Conservation (phyloP, 305 asterid genomes). For the Petunia hybrid region DNA sequence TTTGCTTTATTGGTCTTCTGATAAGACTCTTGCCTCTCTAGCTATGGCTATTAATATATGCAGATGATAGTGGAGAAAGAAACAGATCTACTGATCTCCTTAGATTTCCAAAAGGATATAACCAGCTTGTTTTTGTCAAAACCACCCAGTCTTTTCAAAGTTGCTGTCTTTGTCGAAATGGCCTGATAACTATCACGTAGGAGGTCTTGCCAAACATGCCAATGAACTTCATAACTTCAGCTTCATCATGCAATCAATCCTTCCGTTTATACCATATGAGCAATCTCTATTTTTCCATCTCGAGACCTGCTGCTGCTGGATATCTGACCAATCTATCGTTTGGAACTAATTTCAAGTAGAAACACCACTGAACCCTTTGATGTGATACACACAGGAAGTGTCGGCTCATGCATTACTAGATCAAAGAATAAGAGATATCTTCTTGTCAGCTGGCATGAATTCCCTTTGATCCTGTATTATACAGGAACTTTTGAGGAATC, state of each 20-base stretch:
- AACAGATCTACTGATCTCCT: constrained; percentile 47
- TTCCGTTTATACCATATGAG: background rate
- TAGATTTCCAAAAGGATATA: constrained; percentile 57
- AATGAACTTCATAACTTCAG: constrained; percentile 70
- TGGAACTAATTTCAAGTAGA: constrained; percentile 62
- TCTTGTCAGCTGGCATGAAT: constrained; percentile 77
- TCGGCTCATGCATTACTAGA: constrained; percentile 63
- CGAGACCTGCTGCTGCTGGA: constrained; percentile 62
- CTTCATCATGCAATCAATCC: constrained; percentile 42
- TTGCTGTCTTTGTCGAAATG: constrained; percentile 76
- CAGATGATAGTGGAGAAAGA: background rate
- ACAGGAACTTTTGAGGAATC: constrained; percentile 58
- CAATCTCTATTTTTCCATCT: constrained; percentile 57
- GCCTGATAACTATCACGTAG: constrained; percentile 59
- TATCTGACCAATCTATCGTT: constrained; percentile 64
- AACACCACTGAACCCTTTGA: constrained; percentile 61
- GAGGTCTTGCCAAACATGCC: constrained; percentile 72
- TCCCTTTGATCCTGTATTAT: constrained; percentile 74
- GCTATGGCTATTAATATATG: background rate
- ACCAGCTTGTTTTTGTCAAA: constrained; percentile 49
- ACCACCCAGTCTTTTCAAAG: constrained; percentile 53
- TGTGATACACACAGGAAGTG: constrained; percentile 70
- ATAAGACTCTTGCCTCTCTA: constrained; percentile 38
- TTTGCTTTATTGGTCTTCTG: constrained; percentile 50
- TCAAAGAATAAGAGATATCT: constrained; percentile 51